Base-by-base conservation (phyloP, 2,329 filamentous ascomycete genomes). In the Pseudocercospora fijiensis region DNA sequence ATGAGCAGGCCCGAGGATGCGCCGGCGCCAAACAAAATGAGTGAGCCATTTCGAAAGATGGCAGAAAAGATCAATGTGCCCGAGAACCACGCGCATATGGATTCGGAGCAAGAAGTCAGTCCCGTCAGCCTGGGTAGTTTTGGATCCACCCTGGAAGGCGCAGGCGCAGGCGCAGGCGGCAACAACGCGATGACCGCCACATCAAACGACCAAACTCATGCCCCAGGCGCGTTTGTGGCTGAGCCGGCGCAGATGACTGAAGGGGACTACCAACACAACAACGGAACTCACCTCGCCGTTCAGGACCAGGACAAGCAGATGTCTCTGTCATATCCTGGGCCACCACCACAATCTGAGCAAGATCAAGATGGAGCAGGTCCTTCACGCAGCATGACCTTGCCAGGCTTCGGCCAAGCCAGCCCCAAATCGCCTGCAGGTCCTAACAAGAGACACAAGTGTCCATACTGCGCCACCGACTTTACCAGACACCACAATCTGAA, bases 401-500 rank as follows among this genome's bases (percentile, higher is more conserved):
- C 84, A 16, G 84, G 83, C 47, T 84, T 83, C 60, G 80, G 81
- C 59, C 82, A 84, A 73, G 81, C 79, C 67, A 67, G 81, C 60
- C 87, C 88, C 55, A 86, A 87, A 71, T 91, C 92, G 5, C 88
- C 90, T 0, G 72, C 71, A 8, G 53, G 53, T 41, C 70, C 72
- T 13, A 84, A 86, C 58, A 97, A 96, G 80, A 94, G 95, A 74
- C 94, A 99, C 80, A 96, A 95, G 77, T 99, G 95, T 74, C 94
- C 92, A 0, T 96, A 96, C 77, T 99, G 95, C 82, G 87, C 92
- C 43, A 97, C 95, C 4, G 95, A 96, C 73, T 99, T 99, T 71
- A 99, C 95, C 27, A 87, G 95, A 51, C 95, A 98, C 75, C 95
- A 98, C 76, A 98, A 99, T 73, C 85, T 98, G 27, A 99, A 98